Evolutionary conservation across 2,329 filamentous ascomycete genomes (phyloP).

Genomic region (Thielaviopsis punctulata): DNA sequence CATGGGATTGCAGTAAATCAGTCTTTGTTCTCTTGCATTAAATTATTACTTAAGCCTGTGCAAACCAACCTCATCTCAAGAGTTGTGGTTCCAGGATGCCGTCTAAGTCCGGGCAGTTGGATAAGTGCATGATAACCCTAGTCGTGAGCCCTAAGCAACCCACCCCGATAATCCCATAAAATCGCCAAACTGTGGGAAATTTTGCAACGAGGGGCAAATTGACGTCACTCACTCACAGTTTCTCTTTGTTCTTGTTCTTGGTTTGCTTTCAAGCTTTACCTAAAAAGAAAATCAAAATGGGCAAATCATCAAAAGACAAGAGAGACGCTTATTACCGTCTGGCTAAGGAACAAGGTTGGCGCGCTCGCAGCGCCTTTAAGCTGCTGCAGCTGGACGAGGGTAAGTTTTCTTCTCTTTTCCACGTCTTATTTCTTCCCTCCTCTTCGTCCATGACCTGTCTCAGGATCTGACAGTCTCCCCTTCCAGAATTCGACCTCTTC

Average conservation of each 20-base stretch:
- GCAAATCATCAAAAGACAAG: conserved; percentile 97
- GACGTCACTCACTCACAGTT: not conserved
- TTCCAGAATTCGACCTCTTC: conserved; percentile 79
- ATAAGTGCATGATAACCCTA: not conserved
- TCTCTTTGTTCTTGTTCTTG: not conserved
- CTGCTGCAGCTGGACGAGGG: conserved; percentile 83
- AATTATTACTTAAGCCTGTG: no score
- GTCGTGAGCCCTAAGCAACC: not conserved
- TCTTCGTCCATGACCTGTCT: not conserved
- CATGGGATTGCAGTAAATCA: no score
- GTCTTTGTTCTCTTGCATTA: no score
- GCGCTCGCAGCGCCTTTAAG: conserved; percentile 90
- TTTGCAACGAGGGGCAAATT: not conserved
- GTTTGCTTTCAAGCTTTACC: not conserved
- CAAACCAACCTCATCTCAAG: no score
- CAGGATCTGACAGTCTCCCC: not conserved
- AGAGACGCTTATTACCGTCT: conserved; percentile 95
- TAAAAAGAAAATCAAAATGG: conserved; percentile 37
- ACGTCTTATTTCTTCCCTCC: not conserved
- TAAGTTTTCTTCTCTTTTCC: conserved; percentile 17
- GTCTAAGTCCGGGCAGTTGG: no score
- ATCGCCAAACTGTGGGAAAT: not conserved
- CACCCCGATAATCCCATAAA: not conserved
- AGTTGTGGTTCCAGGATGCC: no score
- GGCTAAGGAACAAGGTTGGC: conserved; percentile 97